These are phyloP conservation scores for Ligustrum vulgare DNA, from an alignment of 257 asterid genomes.

Conservation along the genomic window DNA sequence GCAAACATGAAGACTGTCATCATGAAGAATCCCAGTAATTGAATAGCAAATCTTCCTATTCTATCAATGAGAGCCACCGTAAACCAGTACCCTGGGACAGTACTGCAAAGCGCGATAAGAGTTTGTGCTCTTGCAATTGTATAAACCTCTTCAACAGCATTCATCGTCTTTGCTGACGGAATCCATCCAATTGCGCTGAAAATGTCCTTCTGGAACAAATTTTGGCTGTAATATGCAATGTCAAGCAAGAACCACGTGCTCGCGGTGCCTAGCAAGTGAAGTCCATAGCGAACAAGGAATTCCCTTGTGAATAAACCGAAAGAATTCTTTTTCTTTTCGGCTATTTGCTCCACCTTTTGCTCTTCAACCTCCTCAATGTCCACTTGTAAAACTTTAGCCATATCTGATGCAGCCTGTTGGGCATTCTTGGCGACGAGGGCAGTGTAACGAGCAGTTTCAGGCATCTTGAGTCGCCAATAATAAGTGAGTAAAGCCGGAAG, in stretches of 20 bases:
- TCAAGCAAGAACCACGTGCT: constrained; percentile 34
- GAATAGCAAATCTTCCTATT: constrained; percentile 34
- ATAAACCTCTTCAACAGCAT: constrained; percentile 26
- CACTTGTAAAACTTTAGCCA: constrained; percentile 27
- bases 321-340: not conserved
- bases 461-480: constrained; percentile 27
- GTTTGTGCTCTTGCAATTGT: constrained; percentile 33
- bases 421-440: constrained; percentile 28
- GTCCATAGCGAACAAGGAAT: constrained; percentile 28
- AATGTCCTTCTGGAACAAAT: constrained; percentile 32
- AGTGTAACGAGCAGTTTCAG: constrained; percentile 36
- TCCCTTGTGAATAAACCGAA: constrained; percentile 29
- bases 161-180: constrained; percentile 26
- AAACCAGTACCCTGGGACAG: constrained; percentile 58
- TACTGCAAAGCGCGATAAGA: constrained; percentile 53
- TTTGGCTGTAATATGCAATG: constrained; percentile 32
- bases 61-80: constrained; percentile 32
- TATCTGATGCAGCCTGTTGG: constrained; percentile 27
- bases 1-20: constrained; percentile 42
- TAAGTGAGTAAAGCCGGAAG: constrained; percentile 26
- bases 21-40: constrained; percentile 34
- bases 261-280: constrained; percentile 32
- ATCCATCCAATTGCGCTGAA: constrained; percentile 26
- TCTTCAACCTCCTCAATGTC: constrained; percentile 29
- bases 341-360: constrained; percentile 1